Evolutionary conservation across 1,284 basidiomycete genomes (phyloP).

Genomic region (Fomitopsis schrenkii): DNA sequence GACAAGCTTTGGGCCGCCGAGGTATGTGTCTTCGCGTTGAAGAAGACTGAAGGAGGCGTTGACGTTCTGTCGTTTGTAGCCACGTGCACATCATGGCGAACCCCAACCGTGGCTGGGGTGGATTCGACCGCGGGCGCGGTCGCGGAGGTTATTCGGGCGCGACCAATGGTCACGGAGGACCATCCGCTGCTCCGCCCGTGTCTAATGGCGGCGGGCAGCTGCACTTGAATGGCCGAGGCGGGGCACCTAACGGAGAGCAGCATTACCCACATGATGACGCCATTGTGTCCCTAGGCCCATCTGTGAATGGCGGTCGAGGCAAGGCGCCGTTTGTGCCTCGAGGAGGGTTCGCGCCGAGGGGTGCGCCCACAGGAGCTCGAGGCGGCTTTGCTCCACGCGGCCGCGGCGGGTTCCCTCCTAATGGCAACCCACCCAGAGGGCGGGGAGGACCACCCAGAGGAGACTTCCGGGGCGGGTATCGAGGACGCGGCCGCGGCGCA

Average conservation of each 20-base stretch:
- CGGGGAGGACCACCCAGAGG: slow-evolving; percentile 14
- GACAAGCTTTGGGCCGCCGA: slow-evolving; percentile 50
- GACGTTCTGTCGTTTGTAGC: slow-evolving; percentile 11
- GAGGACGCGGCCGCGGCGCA: slow-evolving; percentile 15
- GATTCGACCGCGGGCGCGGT: slow-evolving; percentile 20
- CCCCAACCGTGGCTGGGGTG: slow-evolving; percentile 56
- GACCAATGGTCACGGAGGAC: slow-evolving; percentile 8
- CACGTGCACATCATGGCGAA: slow-evolving; percentile 59
- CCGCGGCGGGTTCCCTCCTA: slow-evolving; percentile 29
- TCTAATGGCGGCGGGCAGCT: background rate
- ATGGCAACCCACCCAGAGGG: slow-evolving; percentile 12
- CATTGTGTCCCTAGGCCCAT: background rate
- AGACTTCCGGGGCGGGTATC: slow-evolving; percentile 10
- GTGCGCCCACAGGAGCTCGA: slow-evolving; percentile 7
- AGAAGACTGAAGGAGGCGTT: slow-evolving; percentile 3
- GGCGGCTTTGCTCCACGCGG: slow-evolving; percentile 29
- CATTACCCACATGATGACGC: background rate
- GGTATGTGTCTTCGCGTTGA: slow-evolving; percentile 21
- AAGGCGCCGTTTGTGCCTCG: background rate
- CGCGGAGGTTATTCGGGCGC: background rate
- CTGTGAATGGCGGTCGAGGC: slow-evolving; percentile 8
- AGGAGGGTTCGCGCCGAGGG: slow-evolving; percentile 1
- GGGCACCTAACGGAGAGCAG: background rate
- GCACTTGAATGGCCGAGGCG: slow-evolving; percentile 2
- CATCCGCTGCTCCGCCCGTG: background rate